A percentile compares a stretch with the other conserved stretches of the same genome.
phyloP scores from a whole-genome alignment of 805 yeast species.

The Ascoidea tarda region DNA sequence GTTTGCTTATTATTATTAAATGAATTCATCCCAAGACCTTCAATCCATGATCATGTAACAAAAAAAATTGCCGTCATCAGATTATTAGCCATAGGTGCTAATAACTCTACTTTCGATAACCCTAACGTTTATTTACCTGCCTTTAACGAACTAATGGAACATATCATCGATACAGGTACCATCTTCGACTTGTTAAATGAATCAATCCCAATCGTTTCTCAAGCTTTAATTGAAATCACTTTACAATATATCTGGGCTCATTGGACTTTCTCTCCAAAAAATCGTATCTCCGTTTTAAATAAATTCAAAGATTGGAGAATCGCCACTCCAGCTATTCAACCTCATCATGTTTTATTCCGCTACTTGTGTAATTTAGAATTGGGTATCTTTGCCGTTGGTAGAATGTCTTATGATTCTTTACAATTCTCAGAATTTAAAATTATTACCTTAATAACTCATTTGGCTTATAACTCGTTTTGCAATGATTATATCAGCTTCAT shows the following conservation, averaged over 20 bases:
- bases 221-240: slow-evolving; percentile 25
- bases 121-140: slow-evolving; percentile 23
- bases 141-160: slow-evolving; percentile 25
- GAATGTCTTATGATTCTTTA: slow-evolving; percentile 10
- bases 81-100: slow-evolving; percentile 21
- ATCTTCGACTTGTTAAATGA: slow-evolving; percentile 19
- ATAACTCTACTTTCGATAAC: slow-evolving; percentile 18
- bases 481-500: slow-evolving; percentile 19
- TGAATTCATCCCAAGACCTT: not conserved
- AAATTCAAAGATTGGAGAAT: slow-evolving; percentile 21
- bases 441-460: slow-evolving; percentile 11
- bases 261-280: slow-evolving; percentile 20
- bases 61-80: slow-evolving; percentile 17
- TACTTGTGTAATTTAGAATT: slow-evolving; percentile 22
- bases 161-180: slow-evolving; percentile 24
- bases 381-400: slow-evolving; percentile 16
- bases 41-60: slow-evolving; percentile 13
- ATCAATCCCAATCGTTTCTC: slow-evolving; percentile 13
- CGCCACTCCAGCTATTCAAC: slow-evolving; percentile 18
- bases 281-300: slow-evolving; percentile 11
- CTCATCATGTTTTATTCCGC: slow-evolving; percentile 18
- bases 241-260: slow-evolving; percentile 31
- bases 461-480: slow-evolving; percentile 14
- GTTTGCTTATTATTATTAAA: slow-evolving; percentile 8
- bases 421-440: slow-evolving; percentile 11